Conservation (phyloP, 169 alveolate species). For the Plasmodium malariae region DNA sequence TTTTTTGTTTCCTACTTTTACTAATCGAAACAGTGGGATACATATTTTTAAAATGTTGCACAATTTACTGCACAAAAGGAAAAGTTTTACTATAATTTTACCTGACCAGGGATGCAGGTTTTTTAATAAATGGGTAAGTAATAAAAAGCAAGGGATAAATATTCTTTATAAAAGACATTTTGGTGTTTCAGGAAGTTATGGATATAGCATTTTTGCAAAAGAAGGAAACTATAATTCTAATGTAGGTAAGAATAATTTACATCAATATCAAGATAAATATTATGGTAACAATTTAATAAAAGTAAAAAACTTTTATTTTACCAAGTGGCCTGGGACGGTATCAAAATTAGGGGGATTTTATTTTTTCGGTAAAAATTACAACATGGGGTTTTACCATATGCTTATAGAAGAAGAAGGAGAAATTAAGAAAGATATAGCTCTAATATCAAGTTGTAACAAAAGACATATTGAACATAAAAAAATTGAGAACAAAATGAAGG, state of each 20-base stretch:
- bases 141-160: neutral
- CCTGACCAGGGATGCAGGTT: neutral
- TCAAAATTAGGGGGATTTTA: conserved; percentile 81
- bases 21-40: conserved; percentile 14
- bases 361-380: conserved; percentile 80
- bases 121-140: conserved; percentile 13
- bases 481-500: conserved; percentile 82
- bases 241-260: conserved; percentile 73
- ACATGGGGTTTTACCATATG: conserved; percentile 77
- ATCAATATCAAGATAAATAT: conserved; percentile 65
- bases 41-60: conserved; percentile 32
- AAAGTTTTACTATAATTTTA: conserved; percentile 26
- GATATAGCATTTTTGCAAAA: conserved; percentile 72
- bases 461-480: conserved; percentile 76
- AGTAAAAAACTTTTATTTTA: conserved; percentile 80
- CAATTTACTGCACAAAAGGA: conserved; percentile 4
- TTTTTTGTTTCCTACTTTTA: neutral
- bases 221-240: conserved; percentile 69
- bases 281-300: conserved; percentile 65
- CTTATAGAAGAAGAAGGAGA: conserved; percentile 72
- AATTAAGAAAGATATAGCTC: conserved; percentile 79
- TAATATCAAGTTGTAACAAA: conserved; percentile 82
- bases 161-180: conserved; percentile 30
- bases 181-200: conserved; percentile 76
- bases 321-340: conserved; percentile 86